Base-by-base conservation (phyloP, 176 grass and related monocot genomes). In the Oryza glumipatula region DNA sequence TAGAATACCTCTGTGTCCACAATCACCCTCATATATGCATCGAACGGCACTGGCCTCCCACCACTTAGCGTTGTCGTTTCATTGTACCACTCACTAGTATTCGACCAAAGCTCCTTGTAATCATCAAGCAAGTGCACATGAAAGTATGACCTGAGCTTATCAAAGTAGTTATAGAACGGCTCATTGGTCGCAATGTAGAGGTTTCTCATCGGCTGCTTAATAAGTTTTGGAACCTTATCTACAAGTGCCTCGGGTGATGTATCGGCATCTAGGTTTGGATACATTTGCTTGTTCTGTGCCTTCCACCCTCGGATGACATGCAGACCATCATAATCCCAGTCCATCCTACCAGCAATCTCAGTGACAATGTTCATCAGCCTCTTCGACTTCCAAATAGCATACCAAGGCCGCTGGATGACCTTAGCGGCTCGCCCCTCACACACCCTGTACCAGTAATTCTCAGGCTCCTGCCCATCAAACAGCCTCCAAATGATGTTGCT, bases 401-500 rank as follows among this genome's bases (percentile, higher is more conserved):
- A 86, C 96, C 93, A 96, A 7, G 96, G 96, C 79, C 96, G 78
- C 65, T 99, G 93, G 38, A 96, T 88, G 80, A 89, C 89, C 67
- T 92, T 92, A 52, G 93, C 89, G 2, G 91, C 81, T 28, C 91
- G 67, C 13, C 96, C 96, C 85, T 99, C 96, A 12, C 96, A 99
- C 16, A 99, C 96, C 44, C 96, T 71, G 74, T 99, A 99, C 96
- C 96, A 99, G 83, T 99, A 99, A 70, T 96, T 99, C 83, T 99
- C 96, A 0, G 96, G 96, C 85, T 99, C 96, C 6, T 89, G 84
- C 21, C 91, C 93, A 48, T 88, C 82, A 48, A 99, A 99, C 54
- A 92, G 91, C 88, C 96, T 90, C 96, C 91, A 94, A 22, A 99
- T 91, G 84, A 99, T 86, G 47, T 83, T 96, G 82, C 88, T 96